A percentile compares a stretch with the other conserved stretches of the same genome.
Evolutionary conservation across 2,329 filamentous ascomycete species (phyloP).

Genomic region (Botrytis deweyae): DNA sequence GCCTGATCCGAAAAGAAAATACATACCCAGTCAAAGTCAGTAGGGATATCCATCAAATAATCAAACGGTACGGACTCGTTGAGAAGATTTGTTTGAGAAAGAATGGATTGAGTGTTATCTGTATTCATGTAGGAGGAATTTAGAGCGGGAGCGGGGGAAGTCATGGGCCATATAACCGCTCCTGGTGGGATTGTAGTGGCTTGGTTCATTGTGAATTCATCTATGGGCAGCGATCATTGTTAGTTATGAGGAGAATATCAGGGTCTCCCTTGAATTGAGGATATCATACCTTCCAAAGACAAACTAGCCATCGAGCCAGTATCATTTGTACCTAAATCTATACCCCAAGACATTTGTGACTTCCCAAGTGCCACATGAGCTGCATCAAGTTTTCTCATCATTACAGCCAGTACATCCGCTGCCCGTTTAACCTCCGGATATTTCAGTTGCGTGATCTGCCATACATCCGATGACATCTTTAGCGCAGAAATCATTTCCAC

Average conservation of each 20-base stretch:
- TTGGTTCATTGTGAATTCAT: neutral
- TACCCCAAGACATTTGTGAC: neutral
- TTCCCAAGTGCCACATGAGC: neutral
- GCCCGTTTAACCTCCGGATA: neutral
- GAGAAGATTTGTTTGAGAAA: neutral
- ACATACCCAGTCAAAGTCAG: conserved; percentile 10
- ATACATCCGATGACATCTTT: neutral
- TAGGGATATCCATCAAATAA: neutral
- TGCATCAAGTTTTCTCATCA: neutral
- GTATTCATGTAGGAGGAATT: neutral
- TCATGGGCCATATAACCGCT: neutral
- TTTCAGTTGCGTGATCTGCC: neutral
- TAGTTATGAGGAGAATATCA: neutral
- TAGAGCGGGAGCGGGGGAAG: neutral
- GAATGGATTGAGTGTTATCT: neutral
- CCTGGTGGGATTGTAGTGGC: neutral
- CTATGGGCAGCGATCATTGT: neutral
- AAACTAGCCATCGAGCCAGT: neutral
- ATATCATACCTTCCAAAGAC: conserved; percentile 8
- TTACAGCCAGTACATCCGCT: conserved; percentile 1
- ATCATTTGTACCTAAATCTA: neutral
- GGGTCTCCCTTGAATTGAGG: neutral
- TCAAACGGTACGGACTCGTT: neutral
- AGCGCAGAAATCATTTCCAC: conserved; percentile 9
- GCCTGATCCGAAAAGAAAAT: neutral